Conservation (phyloP, 106 monocot genomes). For the Hemerocallis citrina region DNA sequence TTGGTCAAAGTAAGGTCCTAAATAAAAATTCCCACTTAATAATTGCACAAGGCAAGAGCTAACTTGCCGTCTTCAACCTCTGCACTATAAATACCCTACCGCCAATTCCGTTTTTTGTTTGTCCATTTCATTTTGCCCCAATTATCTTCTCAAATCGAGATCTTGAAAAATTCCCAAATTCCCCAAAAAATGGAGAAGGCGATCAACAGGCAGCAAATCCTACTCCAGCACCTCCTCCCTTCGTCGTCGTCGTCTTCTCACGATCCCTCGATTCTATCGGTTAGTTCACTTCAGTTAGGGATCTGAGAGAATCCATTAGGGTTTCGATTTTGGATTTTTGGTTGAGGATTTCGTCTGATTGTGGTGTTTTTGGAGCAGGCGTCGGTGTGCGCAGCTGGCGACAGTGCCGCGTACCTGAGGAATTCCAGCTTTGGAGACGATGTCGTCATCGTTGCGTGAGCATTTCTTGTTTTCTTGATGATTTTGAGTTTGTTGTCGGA, state of each 20-base stretch:
- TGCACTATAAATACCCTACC: no score
- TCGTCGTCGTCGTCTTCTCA: background rate
- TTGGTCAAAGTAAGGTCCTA: no score
- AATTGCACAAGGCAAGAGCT: no score
- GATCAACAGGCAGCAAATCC: conserved; percentile 42
- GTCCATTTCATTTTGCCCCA: no score
- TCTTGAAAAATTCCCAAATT: no score
- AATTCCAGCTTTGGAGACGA: conserved; percentile 40
- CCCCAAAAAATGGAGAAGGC: conserved; percentile 74
- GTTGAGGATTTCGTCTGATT: background rate
- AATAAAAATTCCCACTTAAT: no score
- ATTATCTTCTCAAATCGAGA: no score
- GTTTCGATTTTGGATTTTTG: no score
- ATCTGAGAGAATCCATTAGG: no score
- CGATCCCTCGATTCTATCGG: conserved; percentile 10
- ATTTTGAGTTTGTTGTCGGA: no score
- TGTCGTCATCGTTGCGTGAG: conserved; percentile 57
- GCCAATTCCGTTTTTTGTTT: no score
- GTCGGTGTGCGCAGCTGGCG: conserved; percentile 41
- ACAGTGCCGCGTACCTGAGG: conserved; percentile 42
- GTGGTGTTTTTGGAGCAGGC: conserved; percentile 11
- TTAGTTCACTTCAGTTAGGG: background rate
- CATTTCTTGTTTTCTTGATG: background rate
- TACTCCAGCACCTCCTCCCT: conserved; percentile 36
- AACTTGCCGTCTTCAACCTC: no score